phyloP scores from a whole-genome alignment of 2,329 filamentous ascomycete species.

The Gyromitra esculenta region DNA sequence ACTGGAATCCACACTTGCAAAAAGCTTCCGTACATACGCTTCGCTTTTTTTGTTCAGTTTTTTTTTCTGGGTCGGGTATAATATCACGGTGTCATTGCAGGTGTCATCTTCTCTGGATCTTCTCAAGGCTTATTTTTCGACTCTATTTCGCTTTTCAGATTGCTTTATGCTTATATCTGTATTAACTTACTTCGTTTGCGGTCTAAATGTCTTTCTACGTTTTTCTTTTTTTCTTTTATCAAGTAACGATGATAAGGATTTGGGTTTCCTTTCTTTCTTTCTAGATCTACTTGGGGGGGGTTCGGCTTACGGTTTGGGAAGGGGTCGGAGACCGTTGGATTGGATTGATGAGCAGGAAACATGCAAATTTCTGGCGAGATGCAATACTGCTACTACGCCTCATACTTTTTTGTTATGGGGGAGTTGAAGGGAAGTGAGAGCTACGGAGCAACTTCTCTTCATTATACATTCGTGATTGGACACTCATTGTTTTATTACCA shows the following conservation, averaged over 20 bases:
- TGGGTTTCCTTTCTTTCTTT: conserved; percentile 42
- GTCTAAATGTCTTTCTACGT: conserved; percentile 33
- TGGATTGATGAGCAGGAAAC: conserved; percentile 7
- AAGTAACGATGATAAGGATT: conserved; percentile 44
- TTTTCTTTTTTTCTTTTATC: conserved; percentile 30
- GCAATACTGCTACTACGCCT: conserved; percentile 29
- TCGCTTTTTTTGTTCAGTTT: conserved; percentile 48
- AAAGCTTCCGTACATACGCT: conserved; percentile 51
- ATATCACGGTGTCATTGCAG: conserved; percentile 54
- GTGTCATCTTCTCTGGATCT: conserved; percentile 53
- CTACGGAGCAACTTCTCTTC: conserved; percentile 34
- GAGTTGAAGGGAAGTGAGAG: conserved; percentile 29
- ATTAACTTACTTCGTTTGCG: conserved; percentile 30
- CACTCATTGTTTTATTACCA: conserved; percentile 18
- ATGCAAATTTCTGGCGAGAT: conserved; percentile 22
- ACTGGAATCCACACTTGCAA: conserved; percentile 48
- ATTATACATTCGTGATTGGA: conserved; percentile 29
- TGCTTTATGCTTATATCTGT: conserved; percentile 43
- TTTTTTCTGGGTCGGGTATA: conserved; percentile 54
- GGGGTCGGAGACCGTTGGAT: conserved; percentile 24
- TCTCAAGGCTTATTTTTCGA: conserved; percentile 42
- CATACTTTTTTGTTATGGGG: conserved; percentile 36
- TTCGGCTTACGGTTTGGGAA: conserved; percentile 39
- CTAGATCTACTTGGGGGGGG: conserved; percentile 19
- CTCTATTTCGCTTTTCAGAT: conserved; percentile 42